Evolutionary conservation across 352 stramenopile genomes (phyloP).

Genomic region (Phytophthora crassamura): DNA sequence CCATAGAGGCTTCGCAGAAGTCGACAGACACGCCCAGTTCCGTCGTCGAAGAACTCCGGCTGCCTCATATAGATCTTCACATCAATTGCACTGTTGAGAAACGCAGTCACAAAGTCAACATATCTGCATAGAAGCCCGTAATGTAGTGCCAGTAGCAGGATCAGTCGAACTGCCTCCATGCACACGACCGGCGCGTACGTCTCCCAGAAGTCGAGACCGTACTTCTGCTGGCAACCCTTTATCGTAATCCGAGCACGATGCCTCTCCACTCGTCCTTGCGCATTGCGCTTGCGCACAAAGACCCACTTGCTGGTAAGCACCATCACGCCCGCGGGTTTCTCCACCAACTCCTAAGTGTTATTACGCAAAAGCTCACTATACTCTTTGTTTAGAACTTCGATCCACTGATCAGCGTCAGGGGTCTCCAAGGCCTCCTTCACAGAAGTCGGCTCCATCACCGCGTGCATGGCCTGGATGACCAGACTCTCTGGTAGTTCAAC

Average conservation of each 20-base stretch:
- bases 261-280: background rate
- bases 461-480: background rate
- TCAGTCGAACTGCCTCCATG: constrained; percentile 1
- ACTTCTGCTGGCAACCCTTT: constrained; percentile 7
- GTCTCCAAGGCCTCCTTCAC: background rate
- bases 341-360: background rate
- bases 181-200: constrained; percentile 11
- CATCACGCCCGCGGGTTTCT: background rate
- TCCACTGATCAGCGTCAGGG: background rate
- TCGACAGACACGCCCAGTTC: constrained; percentile 5
- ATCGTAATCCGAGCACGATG: constrained; percentile 8
- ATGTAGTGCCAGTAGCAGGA: constrained; percentile 12
- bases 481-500: background rate
- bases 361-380: too few species aligned
- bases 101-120: constrained; percentile 19
- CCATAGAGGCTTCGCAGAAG: constrained; percentile 14
- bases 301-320: constrained; percentile 6
- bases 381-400: too few species aligned
- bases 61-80: constrained; percentile 18
- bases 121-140: background rate
- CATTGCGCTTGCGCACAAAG: background rate
- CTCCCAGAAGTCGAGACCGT: constrained; percentile 5
- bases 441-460: background rate
- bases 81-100: constrained; percentile 15
- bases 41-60: constrained; percentile 13